Percentiles rank a stretch among this genome's conserved stretches.
phyloP scores from a whole-genome alignment of 495 filamentous ascomycete genomes.

The Baudoinia panamericana region DNA sequence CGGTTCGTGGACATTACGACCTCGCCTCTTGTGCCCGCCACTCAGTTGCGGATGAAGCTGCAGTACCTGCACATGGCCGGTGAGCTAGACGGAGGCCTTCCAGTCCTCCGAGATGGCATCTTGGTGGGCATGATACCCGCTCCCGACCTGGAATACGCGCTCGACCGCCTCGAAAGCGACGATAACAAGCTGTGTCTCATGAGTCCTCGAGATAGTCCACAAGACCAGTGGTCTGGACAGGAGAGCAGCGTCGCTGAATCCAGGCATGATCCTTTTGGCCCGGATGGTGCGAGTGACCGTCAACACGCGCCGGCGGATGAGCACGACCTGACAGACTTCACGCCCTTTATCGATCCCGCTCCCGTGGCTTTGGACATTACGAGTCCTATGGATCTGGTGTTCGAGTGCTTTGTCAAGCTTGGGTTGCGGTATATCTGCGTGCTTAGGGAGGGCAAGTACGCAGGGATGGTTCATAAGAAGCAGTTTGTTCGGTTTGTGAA shows the following conservation, averaged over 20 bases:
- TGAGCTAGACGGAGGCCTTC: slow-evolving; percentile 83
- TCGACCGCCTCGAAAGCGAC: slow-evolving; percentile 70
- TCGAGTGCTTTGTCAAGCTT: slow-evolving; percentile 92
- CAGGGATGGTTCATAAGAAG: slow-evolving; percentile 91
- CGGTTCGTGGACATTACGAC: slow-evolving; percentile 77
- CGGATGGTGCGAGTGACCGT: background rate
- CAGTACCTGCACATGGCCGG: slow-evolving; percentile 70
- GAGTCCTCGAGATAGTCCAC: slow-evolving; percentile 48
- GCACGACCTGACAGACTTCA: slow-evolving; percentile 65
- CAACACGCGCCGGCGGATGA: background rate
- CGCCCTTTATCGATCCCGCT: slow-evolving; percentile 79
- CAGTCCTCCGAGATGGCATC: slow-evolving; percentile 66
- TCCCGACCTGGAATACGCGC: slow-evolving; percentile 84
- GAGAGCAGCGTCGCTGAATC: slow-evolving; percentile 42
- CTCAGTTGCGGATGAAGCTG: slow-evolving; percentile 62
- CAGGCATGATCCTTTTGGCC: slow-evolving; percentile 3
- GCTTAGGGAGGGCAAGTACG: slow-evolving; percentile 66
- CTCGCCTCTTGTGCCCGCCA: slow-evolving; percentile 64
- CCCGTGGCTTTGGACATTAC: slow-evolving; percentile 79
- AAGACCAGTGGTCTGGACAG: slow-evolving; percentile 35
- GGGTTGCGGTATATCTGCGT: slow-evolving; percentile 90
- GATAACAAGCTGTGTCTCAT: slow-evolving; percentile 66
- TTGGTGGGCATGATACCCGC: slow-evolving; percentile 85
- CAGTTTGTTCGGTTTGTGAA: slow-evolving; percentile 90
- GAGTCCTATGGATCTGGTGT: slow-evolving; percentile 88